phyloP scores from a whole-genome alignment of 2,329 filamentous ascomycete species.

The Metarhizium humberi region DNA sequence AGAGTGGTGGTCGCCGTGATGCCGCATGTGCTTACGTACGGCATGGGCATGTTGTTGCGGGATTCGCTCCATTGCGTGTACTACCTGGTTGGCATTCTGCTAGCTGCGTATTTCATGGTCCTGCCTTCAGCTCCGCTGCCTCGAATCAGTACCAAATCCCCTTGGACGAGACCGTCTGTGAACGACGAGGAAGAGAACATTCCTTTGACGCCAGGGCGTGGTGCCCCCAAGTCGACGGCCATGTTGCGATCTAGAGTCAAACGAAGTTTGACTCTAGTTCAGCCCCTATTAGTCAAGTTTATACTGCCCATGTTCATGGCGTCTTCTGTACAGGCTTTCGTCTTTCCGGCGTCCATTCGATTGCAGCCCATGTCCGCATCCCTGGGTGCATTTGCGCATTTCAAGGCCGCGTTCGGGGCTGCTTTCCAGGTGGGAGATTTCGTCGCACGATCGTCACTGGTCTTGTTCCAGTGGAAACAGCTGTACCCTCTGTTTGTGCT shows the following conservation, averaged over 20 bases:
- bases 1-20: conserved; percentile 16
- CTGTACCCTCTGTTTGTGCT: neutral
- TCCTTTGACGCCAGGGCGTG: neutral
- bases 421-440: neutral
- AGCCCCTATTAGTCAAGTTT: neutral
- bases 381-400: neutral
- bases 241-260: neutral
- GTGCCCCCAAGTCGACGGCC: neutral
- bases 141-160: conserved; percentile 3
- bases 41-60: conserved; percentile 17
- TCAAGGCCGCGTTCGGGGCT: neutral
- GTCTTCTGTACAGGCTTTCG: neutral
- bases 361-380: neutral
- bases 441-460: neutral
- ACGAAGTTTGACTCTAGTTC: neutral
- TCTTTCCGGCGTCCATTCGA: neutral
- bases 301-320: neutral
- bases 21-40: conserved; percentile 20
- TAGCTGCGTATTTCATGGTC: conserved; percentile 19
- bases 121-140: conserved; percentile 15
- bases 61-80: conserved; percentile 17
- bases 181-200: neutral
- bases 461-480: neutral
- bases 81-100: conserved; percentile 15
- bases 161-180: neutral